Conservation (phyloP, 345 rosid genomes). For the Lumnitzera racemosa region DNA sequence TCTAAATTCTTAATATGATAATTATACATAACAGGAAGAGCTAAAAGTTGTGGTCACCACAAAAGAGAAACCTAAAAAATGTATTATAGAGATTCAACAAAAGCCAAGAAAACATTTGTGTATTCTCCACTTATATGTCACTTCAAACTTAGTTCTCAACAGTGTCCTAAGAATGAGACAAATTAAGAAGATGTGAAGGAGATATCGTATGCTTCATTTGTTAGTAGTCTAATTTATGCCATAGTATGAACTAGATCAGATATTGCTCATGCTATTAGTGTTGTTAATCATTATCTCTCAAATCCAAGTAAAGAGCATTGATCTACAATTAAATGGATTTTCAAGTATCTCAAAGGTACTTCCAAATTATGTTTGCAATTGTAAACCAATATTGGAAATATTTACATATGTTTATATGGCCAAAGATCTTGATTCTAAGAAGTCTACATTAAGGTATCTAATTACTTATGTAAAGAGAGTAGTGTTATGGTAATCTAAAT, state of each 20-base stretch:
- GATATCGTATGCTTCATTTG: background rate
- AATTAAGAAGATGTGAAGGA: background rate
- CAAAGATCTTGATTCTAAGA: background rate
- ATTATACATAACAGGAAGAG: too few relatives aligned
- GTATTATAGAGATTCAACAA: background rate
- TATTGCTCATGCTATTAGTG: too few relatives aligned
- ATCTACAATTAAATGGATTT: too few relatives aligned
- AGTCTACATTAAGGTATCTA: slow-evolving; percentile 1
- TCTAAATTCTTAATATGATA: too few relatives aligned
- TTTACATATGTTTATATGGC: background rate
- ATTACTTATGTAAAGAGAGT: background rate
- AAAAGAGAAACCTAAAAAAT: too few relatives aligned
- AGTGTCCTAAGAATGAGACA: too few relatives aligned
- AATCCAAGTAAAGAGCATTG: too few relatives aligned
- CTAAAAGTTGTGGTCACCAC: too few relatives aligned
- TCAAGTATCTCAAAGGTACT: background rate
- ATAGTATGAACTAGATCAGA: slow-evolving; percentile 1
- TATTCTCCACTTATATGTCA: background rate
- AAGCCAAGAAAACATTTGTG: background rate
- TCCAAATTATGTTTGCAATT: background rate
- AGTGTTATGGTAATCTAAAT: background rate
- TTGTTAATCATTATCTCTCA: too few relatives aligned
- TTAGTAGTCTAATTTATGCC: slow-evolving; percentile 4
- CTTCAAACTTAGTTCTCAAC: background rate
- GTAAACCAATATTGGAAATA: background rate